A percentile compares a stretch with the other conserved stretches of the same genome.
These are phyloP conservation scores for Starmerella scarabaei DNA, from an alignment of 805 yeast genomes.

Conservation along the genomic window DNA sequence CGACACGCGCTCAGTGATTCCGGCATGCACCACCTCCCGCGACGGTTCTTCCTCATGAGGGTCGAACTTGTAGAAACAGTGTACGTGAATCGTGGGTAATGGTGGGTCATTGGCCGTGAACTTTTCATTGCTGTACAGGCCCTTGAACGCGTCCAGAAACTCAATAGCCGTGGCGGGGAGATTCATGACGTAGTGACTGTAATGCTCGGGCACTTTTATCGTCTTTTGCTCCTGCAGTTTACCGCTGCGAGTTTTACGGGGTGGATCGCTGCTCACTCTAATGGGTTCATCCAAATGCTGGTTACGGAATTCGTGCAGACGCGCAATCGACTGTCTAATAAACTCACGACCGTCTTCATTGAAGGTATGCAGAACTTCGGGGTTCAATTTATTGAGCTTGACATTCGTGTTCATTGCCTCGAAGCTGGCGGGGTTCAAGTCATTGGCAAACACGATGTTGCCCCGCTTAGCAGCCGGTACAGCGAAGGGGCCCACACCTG, in stretches of 20 bases:
- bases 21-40: slow-evolving; percentile 48
- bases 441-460: slow-evolving; percentile 78
- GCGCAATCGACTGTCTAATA: slow-evolving; percentile 45
- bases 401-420: slow-evolving; percentile 58
- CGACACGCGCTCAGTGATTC: slow-evolving; percentile 48
- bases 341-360: slow-evolving; percentile 77
- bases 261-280: neutral
- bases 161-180: slow-evolving; percentile 86
- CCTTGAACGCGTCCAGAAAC: slow-evolving; percentile 64
- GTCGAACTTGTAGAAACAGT: slow-evolving; percentile 85
- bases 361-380: slow-evolving; percentile 42
- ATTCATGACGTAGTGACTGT: slow-evolving; percentile 81
- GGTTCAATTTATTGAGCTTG: slow-evolving; percentile 44
- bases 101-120: slow-evolving; percentile 34
- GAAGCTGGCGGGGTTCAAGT: slow-evolving; percentile 77
- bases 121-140: slow-evolving; percentile 41
- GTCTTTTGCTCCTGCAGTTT: slow-evolving; percentile 4
- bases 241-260: neutral
- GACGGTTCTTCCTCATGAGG: slow-evolving; percentile 61
- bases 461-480: slow-evolving; percentile 85
- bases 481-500: slow-evolving; percentile 98
- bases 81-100: slow-evolving; percentile 70
- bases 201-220: slow-evolving; percentile 36
- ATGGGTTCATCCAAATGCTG: slow-evolving; percentile 23
- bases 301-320: slow-evolving; percentile 36